phyloP scores from a whole-genome alignment of 2,329 filamentous ascomycete species.

The Clonostachys sp. region DNA sequence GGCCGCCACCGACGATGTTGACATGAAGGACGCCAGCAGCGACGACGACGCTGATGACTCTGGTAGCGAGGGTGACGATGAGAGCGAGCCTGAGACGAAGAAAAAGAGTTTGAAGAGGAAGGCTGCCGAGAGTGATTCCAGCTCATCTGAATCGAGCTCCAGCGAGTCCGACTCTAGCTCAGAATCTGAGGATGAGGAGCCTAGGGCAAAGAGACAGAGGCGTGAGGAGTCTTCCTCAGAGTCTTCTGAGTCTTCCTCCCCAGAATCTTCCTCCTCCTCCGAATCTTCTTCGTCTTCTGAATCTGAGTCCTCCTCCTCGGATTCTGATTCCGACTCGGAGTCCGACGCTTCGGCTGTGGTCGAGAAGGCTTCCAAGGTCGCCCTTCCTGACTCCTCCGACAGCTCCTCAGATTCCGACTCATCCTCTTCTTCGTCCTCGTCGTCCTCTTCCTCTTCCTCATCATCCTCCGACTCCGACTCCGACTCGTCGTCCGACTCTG shows the following conservation, averaged over 20 bases:
- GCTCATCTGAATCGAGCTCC: slow-evolving; percentile 25
- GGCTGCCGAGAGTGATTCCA: slow-evolving; percentile 21
- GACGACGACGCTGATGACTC: slow-evolving; percentile 18
- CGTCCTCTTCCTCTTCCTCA: slow-evolving; percentile 6
- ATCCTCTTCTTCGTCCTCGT: slow-evolving; percentile 9
- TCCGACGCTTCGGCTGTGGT: slow-evolving; percentile 13
- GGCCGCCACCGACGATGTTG: slow-evolving; percentile 30
- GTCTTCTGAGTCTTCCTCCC: slow-evolving; percentile 18
- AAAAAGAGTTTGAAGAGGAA: slow-evolving; percentile 33
- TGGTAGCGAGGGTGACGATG: slow-evolving; percentile 15
- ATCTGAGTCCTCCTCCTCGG: slow-evolving; percentile 6
- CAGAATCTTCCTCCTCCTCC: slow-evolving; percentile 30
- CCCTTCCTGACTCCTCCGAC: slow-evolving; percentile 25
- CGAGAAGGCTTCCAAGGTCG: slow-evolving; percentile 19
- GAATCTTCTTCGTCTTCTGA: slow-evolving; percentile 20
- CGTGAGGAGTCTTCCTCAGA: slow-evolving; percentile 8
- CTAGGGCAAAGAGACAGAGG: slow-evolving; percentile 8
- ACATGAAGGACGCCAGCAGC: slow-evolving; percentile 39
- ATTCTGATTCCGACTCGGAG: slow-evolving; percentile 28
- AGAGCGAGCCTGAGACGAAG: slow-evolving; percentile 10
- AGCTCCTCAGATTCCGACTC: slow-evolving; percentile 19
- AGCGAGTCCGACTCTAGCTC: slow-evolving; percentile 41
- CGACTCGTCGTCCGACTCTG: slow-evolving; percentile 7
- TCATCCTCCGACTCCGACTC: slow-evolving; percentile 8
- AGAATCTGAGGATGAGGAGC: slow-evolving; percentile 41